Evolutionary conservation across 352 stramenopile genomes (phyloP).

Genomic region (Discostella stelligera): DNA sequence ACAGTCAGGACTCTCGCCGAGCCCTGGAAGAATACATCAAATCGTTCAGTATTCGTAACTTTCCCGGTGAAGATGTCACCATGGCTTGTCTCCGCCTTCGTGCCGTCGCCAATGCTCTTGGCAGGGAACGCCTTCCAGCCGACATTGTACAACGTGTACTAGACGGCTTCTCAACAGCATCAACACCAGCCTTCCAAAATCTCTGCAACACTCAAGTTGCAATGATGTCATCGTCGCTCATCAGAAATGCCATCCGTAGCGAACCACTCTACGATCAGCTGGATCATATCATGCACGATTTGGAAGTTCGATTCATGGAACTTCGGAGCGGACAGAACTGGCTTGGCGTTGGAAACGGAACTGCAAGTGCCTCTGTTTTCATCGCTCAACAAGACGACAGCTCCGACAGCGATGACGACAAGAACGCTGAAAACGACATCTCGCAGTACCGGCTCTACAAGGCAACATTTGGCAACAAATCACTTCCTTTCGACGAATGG

Average conservation of each 20-base stretch:
- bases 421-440: background rate
- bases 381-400: background rate
- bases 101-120: slow-evolving; percentile 3
- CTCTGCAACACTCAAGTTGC: background rate
- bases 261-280: background rate
- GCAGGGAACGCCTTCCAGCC: background rate
- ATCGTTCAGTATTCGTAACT: background rate
- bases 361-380: background rate
- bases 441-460: background rate
- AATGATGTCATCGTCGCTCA: background rate
- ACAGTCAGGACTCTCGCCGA: background rate
- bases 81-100: background rate
- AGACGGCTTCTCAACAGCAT: background rate
- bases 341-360: too few species aligned
- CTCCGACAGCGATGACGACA: background rate
- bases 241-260: background rate
- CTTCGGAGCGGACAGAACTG: too few species aligned
- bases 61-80: slow-evolving; percentile 2
- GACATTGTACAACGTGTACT: slow-evolving; percentile 1
- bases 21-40: background rate
- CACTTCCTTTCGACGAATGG: background rate
- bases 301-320: background rate
- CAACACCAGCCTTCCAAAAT: background rate
- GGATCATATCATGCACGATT: background rate
- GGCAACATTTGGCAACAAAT: background rate